Percentiles rank a stretch among this genome's conserved stretches.
Conservation (phyloP, 768 basidiomycete genomes). For the Lactarius evosmus region DNA sequence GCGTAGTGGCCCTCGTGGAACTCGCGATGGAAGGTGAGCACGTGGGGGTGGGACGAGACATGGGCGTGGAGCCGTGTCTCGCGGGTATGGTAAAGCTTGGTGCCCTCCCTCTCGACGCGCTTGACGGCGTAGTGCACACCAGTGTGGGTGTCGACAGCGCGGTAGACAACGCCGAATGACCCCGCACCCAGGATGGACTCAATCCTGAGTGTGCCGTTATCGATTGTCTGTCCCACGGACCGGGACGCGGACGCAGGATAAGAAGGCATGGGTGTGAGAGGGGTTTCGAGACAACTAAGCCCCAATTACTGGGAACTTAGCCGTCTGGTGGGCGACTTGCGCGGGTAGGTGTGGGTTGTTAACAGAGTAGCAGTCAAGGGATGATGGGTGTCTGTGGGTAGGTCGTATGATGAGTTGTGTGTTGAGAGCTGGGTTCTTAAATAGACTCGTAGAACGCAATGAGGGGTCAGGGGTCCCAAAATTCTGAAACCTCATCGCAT, state of each 20-base stretch:
- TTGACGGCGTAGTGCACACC: slow-evolving; percentile 72
- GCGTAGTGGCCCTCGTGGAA: slow-evolving; percentile 76
- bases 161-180: slow-evolving; percentile 92
- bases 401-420: not conserved
- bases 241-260: not conserved
- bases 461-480: not conserved
- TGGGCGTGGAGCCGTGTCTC: slow-evolving; percentile 80
- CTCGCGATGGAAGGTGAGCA: slow-evolving; percentile 85
- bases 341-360: not conserved
- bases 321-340: not conserved
- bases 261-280: not conserved
- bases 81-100: slow-evolving; percentile 32
- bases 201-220: slow-evolving; percentile 75
- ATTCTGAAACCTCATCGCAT: not conserved
- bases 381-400: not conserved
- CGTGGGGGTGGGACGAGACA: slow-evolving; percentile 67
- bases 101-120: slow-evolving; percentile 62
- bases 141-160: slow-evolving; percentile 55
- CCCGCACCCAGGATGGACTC: slow-evolving; percentile 84
- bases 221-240: slow-evolving; percentile 43
- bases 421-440: not conserved
- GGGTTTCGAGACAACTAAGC: not conserved
- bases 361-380: not conserved
- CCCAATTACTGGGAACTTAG: not conserved
- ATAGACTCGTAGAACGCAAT: not conserved